Evolutionary conservation across 495 filamentous ascomycete species (phyloP).

Genomic region (Penicillium bialowiezense): DNA sequence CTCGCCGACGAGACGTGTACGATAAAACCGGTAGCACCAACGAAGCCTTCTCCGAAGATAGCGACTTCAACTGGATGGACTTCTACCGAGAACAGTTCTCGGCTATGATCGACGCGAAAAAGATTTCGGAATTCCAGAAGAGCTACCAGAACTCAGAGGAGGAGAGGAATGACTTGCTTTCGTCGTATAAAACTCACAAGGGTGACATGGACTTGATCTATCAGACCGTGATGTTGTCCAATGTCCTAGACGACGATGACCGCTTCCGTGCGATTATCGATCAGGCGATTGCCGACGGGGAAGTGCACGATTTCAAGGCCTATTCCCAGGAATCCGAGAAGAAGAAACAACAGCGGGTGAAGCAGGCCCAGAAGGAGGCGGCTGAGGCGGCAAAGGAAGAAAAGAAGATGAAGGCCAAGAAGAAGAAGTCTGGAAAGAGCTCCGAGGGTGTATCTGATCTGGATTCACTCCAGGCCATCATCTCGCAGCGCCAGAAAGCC

Average conservation of each 20-base stretch:
- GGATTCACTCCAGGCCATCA: conserved; percentile 24
- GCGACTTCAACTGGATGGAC: conserved; percentile 82
- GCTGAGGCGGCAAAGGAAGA: conserved; percentile 70
- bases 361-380: conserved; percentile 61
- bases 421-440: conserved; percentile 31
- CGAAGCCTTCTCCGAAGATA: conserved; percentile 69
- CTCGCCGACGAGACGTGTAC: conserved; percentile 73
- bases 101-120: conserved; percentile 64
- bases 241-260: conserved; percentile 81
- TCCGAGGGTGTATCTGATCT: conserved; percentile 14
- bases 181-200: conserved; percentile 64
- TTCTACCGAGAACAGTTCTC: conserved; percentile 83
- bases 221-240: conserved; percentile 77
- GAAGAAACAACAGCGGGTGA: conserved; percentile 60
- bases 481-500: conserved; percentile 25
- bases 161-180: conserved; percentile 71
- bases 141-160: conserved; percentile 86
- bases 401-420: conserved; percentile 67
- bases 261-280: conserved; percentile 79
- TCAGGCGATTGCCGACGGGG: conserved; percentile 65
- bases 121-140: conserved; percentile 67
- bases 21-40: conserved; percentile 84
- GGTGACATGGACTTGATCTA: conserved; percentile 77
- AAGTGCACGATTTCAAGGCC: conserved; percentile 60
- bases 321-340: conserved; percentile 71